Evolutionary conservation across 306 rosid species (phyloP).

Genomic region (Medicago arabica): DNA sequence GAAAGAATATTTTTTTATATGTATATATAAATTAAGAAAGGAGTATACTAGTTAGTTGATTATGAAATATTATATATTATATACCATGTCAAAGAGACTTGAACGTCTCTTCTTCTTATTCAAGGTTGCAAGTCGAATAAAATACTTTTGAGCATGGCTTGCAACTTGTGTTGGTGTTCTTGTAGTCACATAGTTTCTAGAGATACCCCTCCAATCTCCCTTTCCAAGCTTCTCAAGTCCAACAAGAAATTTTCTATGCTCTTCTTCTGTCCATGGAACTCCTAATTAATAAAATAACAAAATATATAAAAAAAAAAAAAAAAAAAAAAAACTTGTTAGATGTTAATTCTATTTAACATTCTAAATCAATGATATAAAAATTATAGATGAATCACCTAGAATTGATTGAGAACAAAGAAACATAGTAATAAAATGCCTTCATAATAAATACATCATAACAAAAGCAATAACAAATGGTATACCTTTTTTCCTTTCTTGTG

Average conservation of each 20-base stretch:
- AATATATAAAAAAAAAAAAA: not conserved
- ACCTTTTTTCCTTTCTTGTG: constrained; percentile 87
- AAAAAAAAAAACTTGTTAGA: not conserved
- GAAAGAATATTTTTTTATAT: not conserved
- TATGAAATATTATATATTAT: not conserved
- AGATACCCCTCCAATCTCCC: constrained; percentile 98
- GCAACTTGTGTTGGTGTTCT: constrained; percentile 98
- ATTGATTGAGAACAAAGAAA: not conserved
- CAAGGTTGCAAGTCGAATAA: constrained; percentile 63
- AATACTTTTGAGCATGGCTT: constrained; percentile 93
- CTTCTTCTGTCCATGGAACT: constrained; percentile 95
- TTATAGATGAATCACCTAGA: not conserved
- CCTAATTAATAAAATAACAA: constrained; percentile 47
- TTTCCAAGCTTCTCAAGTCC: constrained; percentile 90
- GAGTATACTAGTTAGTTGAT: not conserved
- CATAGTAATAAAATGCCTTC: not conserved
- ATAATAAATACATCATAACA: too few species aligned
- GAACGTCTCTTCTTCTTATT: constrained; percentile 82
- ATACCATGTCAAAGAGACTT: constrained; percentile 78
- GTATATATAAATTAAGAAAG: not conserved
- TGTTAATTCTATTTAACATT: not conserved
- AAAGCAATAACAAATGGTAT: too few species aligned
- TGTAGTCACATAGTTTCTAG: constrained; percentile 75
- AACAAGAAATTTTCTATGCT: constrained; percentile 75
- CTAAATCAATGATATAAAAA: not conserved